A percentile compares a stretch with the other conserved stretches of the same genome.
These are phyloP conservation scores for Fusarium transvaalense DNA, from an alignment of 2,329 filamentous ascomycete species.

Conservation along the genomic window DNA sequence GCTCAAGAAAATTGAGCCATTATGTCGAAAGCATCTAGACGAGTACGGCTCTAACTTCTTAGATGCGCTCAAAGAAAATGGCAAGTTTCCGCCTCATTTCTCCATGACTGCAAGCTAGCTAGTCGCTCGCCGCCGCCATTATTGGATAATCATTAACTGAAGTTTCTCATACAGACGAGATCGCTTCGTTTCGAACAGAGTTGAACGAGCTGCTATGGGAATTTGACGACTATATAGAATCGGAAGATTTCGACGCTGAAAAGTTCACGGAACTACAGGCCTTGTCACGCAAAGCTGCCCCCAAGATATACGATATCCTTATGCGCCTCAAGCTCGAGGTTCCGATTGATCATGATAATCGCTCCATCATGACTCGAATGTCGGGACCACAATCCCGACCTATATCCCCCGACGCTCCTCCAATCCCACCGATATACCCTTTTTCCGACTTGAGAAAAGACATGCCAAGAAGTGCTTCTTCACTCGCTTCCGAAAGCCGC, in stretches of 20 bases:
- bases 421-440: constrained; percentile 44
- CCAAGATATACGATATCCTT: constrained; percentile 63
- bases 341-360: constrained; percentile 45
- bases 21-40: constrained; percentile 62
- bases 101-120: not conserved
- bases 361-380: constrained; percentile 48
- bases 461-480: constrained; percentile 22
- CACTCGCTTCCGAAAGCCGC: constrained; percentile 24
- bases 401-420: constrained; percentile 43
- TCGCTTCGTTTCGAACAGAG: constrained; percentile 61
- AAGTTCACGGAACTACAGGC: constrained; percentile 64
- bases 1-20: constrained; percentile 63
- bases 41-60: constrained; percentile 65
- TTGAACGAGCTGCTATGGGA: constrained; percentile 67
- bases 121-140: not conserved
- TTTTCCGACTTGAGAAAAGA: constrained; percentile 30
- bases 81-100: constrained; percentile 52
- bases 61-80: constrained; percentile 65
- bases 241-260: constrained; percentile 63
- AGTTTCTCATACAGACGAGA: constrained; percentile 55
- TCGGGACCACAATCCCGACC: constrained; percentile 48
- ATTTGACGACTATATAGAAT: constrained; percentile 67
- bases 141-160: constrained; percentile 31
- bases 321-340: constrained; percentile 66
- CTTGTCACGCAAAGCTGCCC: constrained; percentile 62